phyloP scores from a whole-genome alignment of 75 land plant genomes.

The Sequoia sempervirens region DNA sequence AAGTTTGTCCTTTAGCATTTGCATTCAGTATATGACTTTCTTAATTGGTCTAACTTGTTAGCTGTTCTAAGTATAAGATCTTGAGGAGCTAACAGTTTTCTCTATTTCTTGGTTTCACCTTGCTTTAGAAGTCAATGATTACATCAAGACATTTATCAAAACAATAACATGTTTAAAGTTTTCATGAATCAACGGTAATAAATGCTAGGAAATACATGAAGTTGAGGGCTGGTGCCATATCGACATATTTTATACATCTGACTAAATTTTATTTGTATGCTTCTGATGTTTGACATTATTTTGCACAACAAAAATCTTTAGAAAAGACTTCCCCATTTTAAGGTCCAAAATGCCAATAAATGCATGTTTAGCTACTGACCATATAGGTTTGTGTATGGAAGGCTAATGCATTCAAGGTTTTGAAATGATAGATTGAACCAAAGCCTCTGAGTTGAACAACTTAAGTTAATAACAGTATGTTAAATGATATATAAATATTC shows the following conservation, averaged over 20 bases:
- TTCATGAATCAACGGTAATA: not conserved
- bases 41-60: not conserved
- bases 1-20: not conserved
- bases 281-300: not conserved
- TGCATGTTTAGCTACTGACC: not conserved
- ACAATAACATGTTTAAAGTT: not conserved
- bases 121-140: not conserved
- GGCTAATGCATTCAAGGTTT: not conserved
- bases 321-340: not conserved
- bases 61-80: not conserved
- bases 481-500: not conserved
- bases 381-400: not conserved
- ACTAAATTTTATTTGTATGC: not conserved
- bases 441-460: too few species aligned
- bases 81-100: not conserved
- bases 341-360: not conserved
- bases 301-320: not conserved
- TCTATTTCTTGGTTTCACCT: not conserved
- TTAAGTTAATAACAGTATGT: too few species aligned
- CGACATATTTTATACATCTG: not conserved
- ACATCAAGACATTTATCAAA: not conserved
- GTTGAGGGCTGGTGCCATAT: not conserved
- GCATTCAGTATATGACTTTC: not conserved
- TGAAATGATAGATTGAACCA: not conserved
- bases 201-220: not conserved